Conservation (phyloP, 768 basidiomycete genomes). For the Phanerochaete sordida region DNA sequence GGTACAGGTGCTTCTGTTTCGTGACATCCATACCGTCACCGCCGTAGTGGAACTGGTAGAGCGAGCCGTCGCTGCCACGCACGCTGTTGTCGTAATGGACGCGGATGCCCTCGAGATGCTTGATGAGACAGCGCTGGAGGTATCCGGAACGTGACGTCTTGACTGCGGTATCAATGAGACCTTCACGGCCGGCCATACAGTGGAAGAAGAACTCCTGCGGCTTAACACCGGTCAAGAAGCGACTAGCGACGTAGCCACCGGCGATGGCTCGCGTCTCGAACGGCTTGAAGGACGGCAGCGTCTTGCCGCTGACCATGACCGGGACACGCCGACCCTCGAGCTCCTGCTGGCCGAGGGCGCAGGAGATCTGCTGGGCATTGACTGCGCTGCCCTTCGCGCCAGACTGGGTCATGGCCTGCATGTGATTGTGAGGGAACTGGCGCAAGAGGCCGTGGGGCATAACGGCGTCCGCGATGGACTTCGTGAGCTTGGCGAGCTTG, state of each 20-base stretch:
- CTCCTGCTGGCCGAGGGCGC: constrained; percentile 94
- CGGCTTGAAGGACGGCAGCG: constrained; percentile 91
- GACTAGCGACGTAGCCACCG: constrained; percentile 96
- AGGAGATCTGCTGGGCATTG: constrained; percentile 98
- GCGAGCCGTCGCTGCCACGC: constrained; percentile 87
- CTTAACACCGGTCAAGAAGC: constrained; percentile 96
- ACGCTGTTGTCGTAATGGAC: constrained; percentile 99
- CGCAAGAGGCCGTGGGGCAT: constrained; percentile 86
- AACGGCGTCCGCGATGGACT: constrained; percentile 83
- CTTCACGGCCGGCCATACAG: constrained; percentile 99
- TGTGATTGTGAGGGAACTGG: constrained; percentile 96
- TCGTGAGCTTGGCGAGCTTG: constrained; percentile 81
- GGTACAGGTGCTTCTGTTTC: constrained; percentile 90
- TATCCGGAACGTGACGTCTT: constrained; percentile 99
- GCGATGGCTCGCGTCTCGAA: constrained; percentile 99
- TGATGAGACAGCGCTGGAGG: constrained; percentile 96
- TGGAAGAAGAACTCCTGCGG: constrained; percentile 99
- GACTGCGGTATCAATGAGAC: constrained; percentile 97
- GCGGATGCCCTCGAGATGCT: constrained; percentile 94
- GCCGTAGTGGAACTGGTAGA: constrained; percentile 96
- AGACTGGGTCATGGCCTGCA: constrained; percentile 98
- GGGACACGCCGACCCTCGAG: constrained; percentile 98
- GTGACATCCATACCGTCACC: constrained; percentile 97
- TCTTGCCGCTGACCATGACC: constrained; percentile 99
- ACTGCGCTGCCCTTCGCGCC: constrained; percentile 98